phyloP scores from a whole-genome alignment of 2,329 filamentous ascomycete genomes.

The Sarocladiaceae sp. region DNA sequence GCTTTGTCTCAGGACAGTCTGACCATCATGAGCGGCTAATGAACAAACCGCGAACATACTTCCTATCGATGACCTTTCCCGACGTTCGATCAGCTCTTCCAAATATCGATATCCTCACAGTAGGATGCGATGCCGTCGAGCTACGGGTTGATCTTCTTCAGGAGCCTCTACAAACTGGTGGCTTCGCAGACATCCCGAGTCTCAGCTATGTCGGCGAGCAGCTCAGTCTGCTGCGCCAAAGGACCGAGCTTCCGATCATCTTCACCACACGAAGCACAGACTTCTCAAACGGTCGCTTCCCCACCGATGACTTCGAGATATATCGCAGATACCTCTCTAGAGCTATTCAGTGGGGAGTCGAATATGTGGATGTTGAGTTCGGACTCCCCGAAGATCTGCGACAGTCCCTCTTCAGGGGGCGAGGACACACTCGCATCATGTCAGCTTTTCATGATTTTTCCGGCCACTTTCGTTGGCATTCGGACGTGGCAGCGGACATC shows the following conservation, averaged over 20 bases:
- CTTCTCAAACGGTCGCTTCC: conserved; percentile 72
- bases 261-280: conserved; percentile 77
- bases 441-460: conserved; percentile 91
- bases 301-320: conserved; percentile 69
- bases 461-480: conserved; percentile 77
- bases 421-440: conserved; percentile 77
- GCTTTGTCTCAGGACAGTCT: conserved; percentile 73
- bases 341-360: conserved; percentile 82
- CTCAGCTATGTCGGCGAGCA: conserved; percentile 81
- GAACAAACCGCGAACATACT: conserved; percentile 71
- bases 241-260: conserved; percentile 83
- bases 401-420: conserved; percentile 57
- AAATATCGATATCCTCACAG: conserved; percentile 80
- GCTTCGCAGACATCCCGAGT: conserved; percentile 62
- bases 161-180: conserved; percentile 59
- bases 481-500: conserved; percentile 61
- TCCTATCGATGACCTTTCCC: conserved; percentile 84
- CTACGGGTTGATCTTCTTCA: conserved; percentile 75
- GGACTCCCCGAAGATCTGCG: conserved; percentile 78
- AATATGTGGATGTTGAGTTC: conserved; percentile 84
- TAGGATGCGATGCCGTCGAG: conserved; percentile 80
- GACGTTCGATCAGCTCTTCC: conserved; percentile 77
- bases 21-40: conserved; percentile 71
- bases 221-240: conserved; percentile 74
- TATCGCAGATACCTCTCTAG: conserved; percentile 76